A percentile compares a stretch with the other conserved stretches of the same genome.
phyloP scores from a whole-genome alignment of 1,284 basidiomycete species.

The Apiotrichum laibachii region DNA sequence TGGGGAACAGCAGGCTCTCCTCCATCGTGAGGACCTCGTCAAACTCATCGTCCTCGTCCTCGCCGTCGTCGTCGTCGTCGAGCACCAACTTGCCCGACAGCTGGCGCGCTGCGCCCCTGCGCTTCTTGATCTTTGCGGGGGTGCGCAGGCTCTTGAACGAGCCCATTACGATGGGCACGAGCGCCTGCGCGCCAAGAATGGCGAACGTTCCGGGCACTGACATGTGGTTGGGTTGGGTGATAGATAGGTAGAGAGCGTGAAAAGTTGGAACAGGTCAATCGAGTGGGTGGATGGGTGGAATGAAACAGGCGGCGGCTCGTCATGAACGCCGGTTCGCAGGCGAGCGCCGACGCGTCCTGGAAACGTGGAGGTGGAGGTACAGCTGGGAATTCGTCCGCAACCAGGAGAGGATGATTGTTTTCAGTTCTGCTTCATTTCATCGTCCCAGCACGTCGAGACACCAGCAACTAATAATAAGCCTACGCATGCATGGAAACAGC shows the following conservation, averaged over 20 bases:
- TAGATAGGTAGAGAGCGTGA: not conserved
- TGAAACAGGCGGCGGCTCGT: no score
- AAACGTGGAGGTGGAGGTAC: no score
- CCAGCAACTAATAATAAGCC: no score
- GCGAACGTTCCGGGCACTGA: constrained; percentile 20
- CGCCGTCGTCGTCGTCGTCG: constrained; percentile 20
- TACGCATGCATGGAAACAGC: no score
- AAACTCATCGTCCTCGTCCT: constrained; percentile 37
- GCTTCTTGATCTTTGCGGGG: constrained; percentile 8
- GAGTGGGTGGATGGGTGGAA: not conserved
- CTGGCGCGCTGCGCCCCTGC: constrained; percentile 5
- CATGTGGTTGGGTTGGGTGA: not conserved
- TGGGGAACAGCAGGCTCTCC: constrained; percentile 46
- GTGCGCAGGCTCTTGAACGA: constrained; percentile 47
- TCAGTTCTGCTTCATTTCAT: no score
- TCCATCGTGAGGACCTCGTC: constrained; percentile 46
- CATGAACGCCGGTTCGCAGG: no score
- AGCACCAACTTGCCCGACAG: constrained; percentile 22
- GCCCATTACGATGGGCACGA: constrained; percentile 48
- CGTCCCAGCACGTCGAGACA: no score
- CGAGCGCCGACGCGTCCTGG: no score
- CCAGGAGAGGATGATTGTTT: no score
- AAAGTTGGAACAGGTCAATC: not conserved
- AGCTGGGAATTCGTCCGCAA: no score
- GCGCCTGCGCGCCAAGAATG: constrained; percentile 42